A percentile compares a stretch with the other conserved stretches of the same genome.
Conservation (phyloP, 2,329 filamentous ascomycete species). For the Blastomyces parvus region DNA sequence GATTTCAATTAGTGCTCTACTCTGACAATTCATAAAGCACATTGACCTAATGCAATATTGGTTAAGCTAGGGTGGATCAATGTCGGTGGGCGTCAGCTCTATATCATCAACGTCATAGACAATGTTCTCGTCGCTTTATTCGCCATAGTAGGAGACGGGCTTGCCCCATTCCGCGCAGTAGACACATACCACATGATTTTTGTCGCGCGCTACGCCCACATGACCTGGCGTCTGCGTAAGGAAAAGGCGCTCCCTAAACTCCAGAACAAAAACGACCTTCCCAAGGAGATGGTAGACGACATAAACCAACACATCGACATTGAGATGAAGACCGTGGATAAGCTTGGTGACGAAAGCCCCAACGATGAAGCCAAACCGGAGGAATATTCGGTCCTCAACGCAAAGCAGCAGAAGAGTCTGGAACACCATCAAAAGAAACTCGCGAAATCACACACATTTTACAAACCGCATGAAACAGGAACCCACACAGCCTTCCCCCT, state of each 20-base stretch:
- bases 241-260: slow-evolving; percentile 54
- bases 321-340: slow-evolving; percentile 30
- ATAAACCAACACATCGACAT: slow-evolving; percentile 39
- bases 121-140: slow-evolving; percentile 62
- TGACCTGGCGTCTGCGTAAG: slow-evolving; percentile 57
- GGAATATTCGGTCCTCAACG: slow-evolving; percentile 54
- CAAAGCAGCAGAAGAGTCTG: slow-evolving; percentile 57
- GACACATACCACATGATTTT: slow-evolving; percentile 85
- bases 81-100: slow-evolving; percentile 61
- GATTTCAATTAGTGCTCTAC: not conserved
- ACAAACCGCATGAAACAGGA: slow-evolving; percentile 76
- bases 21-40: not conserved
- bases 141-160: slow-evolving; percentile 58
- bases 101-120: slow-evolving; percentile 60
- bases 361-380: slow-evolving; percentile 39
- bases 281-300: slow-evolving; percentile 31
- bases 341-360: slow-evolving; percentile 36
- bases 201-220: slow-evolving; percentile 61
- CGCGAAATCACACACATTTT: slow-evolving; percentile 74
- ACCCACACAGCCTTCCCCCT: slow-evolving; percentile 75
- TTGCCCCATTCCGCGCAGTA: slow-evolving; percentile 64
- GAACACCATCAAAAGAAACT: slow-evolving; percentile 72
- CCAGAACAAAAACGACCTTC: slow-evolving; percentile 60
- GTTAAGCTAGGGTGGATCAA: slow-evolving; percentile 59
- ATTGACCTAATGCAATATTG: not conserved